These are phyloP conservation scores for Tuber borchii DNA, from an alignment of 495 filamentous ascomycete species.

Conservation along the genomic window DNA sequence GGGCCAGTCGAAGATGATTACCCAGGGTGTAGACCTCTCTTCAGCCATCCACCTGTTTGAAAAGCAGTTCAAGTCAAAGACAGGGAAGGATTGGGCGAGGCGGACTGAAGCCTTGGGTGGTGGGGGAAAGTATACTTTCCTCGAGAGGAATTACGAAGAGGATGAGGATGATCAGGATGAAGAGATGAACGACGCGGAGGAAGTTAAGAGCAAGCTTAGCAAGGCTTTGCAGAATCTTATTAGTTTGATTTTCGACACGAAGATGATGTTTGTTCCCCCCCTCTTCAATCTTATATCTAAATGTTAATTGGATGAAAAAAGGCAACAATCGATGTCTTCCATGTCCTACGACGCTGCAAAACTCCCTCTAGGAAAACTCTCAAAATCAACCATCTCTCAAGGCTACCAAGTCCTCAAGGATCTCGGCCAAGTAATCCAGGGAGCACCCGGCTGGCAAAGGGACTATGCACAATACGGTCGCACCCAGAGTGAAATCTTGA, in stretches of 20 bases:
- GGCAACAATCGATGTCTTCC: conserved; percentile 51
- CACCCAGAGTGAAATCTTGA: conserved; percentile 46
- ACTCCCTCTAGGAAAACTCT: conserved; percentile 75
- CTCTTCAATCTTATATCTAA: neutral
- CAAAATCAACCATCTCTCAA: conserved; percentile 61
- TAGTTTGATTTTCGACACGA: conserved; percentile 69
- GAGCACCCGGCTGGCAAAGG: conserved; percentile 39
- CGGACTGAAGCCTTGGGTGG: conserved; percentile 55
- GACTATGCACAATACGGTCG: conserved; percentile 48
- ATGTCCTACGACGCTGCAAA: conserved; percentile 73
- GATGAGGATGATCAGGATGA: conserved; percentile 46
- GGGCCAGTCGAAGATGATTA: conserved; percentile 54
- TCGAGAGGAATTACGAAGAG: conserved; percentile 61
- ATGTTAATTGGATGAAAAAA: conserved; percentile 14
- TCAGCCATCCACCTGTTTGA: conserved; percentile 54
- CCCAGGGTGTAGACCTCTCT: conserved; percentile 42
- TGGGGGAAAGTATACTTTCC: conserved; percentile 65
- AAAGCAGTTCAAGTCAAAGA: conserved; percentile 73
- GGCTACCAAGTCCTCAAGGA: conserved; percentile 72
- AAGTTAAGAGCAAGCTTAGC: conserved; percentile 52
- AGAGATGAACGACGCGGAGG: conserved; percentile 36
- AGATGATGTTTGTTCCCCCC: conserved; percentile 30
- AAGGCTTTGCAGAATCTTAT: conserved; percentile 60
- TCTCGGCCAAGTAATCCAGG: conserved; percentile 57
- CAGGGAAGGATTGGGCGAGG: conserved; percentile 61